Conservation (phyloP, 2,329 filamentous ascomycete species). For the Elsinoe ampelina region DNA sequence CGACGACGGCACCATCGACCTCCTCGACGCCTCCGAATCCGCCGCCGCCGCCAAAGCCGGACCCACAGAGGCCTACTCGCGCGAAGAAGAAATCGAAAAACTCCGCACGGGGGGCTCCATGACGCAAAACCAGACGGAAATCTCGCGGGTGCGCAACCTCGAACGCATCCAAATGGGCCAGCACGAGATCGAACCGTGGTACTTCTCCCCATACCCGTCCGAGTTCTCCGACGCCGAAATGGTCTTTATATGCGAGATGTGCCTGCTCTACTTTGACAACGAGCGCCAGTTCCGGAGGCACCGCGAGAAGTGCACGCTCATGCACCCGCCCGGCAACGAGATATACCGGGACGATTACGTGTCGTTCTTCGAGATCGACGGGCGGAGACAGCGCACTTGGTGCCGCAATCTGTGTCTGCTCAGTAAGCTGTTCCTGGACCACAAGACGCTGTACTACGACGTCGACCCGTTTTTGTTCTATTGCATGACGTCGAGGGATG, state of each 20-base stretch:
- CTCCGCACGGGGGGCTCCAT: conserved; percentile 89
- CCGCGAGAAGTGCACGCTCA: conserved; percentile 77
- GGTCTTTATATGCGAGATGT: conserved; percentile 97
- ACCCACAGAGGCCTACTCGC: conserved; percentile 51
- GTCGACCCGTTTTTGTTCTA: conserved; percentile 99
- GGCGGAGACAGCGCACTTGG: conserved; percentile 86
- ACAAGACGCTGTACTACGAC: conserved; percentile 98
- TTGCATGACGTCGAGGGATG: conserved; percentile 85
- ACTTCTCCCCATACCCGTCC: conserved; percentile 94
- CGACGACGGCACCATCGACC: conserved; percentile 44
- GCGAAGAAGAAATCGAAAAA: conserved; percentile 93
- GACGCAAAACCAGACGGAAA: conserved; percentile 97
- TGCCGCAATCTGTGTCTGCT: conserved; percentile 92
- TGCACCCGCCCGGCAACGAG: conserved; percentile 93
- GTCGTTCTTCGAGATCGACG: conserved; percentile 96
- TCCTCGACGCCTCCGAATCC: conserved; percentile 44
- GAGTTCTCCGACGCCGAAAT: conserved; percentile 79
- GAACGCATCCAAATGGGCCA: conserved; percentile 89
- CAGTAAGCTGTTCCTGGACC: conserved; percentile 92
- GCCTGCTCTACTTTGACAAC: conserved; percentile 80
- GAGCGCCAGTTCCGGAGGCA: conserved; percentile 76
- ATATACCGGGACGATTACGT: conserved; percentile 93
- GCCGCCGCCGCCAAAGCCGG: conserved; percentile 44
- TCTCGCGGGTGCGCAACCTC: conserved; percentile 90
- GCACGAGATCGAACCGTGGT: conserved; percentile 92